These are phyloP conservation scores for Magnusiomyces suaveolens DNA, from an alignment of 1,139 yeast genomes.

Conservation along the genomic window DNA sequence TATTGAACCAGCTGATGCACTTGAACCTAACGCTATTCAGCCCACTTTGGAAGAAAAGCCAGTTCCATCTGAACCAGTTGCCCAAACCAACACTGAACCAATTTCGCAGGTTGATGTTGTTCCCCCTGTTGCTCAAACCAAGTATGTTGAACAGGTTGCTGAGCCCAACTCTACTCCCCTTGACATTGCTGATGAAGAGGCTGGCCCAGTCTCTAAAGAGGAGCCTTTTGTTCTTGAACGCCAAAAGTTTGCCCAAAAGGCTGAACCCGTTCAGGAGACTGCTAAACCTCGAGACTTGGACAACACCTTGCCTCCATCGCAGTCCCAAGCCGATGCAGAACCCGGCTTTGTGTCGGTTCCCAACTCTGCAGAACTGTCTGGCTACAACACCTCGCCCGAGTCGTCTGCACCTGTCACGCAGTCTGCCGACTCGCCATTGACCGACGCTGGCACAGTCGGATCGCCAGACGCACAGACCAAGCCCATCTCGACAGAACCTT, in stretches of 20 bases:
- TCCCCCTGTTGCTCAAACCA: slow-evolving; percentile 5
- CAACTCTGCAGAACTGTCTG: neutral
- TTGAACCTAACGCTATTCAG: neutral
- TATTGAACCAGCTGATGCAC: neutral
- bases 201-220: neutral
- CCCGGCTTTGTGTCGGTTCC: neutral
- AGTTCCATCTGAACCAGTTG: neutral
- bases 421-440: neutral
- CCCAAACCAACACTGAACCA: neutral
- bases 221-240: neutral
- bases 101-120: slow-evolving; percentile 1
- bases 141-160: neutral
- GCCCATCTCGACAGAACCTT: neutral
- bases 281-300: neutral
- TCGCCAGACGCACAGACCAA: neutral
- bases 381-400: neutral
- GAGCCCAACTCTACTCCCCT: neutral
- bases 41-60: neutral
- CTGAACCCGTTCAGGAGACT: neutral
- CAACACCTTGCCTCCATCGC: neutral
- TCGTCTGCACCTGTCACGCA: neutral
- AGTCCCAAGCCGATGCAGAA: neutral
- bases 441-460: neutral
- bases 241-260: neutral
- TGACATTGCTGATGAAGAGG: neutral